phyloP scores from a whole-genome alignment of 129 eudicot species.

The Silybum marianum region DNA sequence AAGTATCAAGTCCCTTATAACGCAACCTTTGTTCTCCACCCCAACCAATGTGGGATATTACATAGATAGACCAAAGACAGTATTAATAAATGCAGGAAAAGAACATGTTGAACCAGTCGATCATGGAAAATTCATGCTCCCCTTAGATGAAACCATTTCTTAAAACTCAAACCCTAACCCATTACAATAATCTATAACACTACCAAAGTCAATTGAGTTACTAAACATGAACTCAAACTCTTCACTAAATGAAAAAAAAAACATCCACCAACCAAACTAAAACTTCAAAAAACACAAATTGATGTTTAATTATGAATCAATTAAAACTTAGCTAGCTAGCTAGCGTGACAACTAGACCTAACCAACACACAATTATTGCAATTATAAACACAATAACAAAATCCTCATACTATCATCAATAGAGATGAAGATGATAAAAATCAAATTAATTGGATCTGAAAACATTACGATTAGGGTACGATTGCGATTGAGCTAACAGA shows the following conservation, averaged over 20 bases:
- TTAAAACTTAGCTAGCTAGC: not conserved
- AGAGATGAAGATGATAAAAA: not conserved
- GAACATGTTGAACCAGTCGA: too few relatives aligned
- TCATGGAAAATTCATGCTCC: too few relatives aligned
- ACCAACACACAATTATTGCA: constrained; percentile 17
- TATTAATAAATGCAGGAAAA: too few relatives aligned
- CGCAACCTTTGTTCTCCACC: too few relatives aligned
- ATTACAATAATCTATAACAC: not conserved
- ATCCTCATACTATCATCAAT: not conserved
- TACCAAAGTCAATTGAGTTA: not conserved
- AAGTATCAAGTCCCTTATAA: too few relatives aligned
- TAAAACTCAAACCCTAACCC: not conserved
- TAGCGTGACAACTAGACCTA: constrained; percentile 1
- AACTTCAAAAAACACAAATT: not conserved
- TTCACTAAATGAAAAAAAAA: not conserved
- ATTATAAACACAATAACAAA: not conserved
- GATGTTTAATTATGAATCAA: constrained; percentile 20
- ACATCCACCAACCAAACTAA: not conserved
- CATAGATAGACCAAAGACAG: too few relatives aligned
- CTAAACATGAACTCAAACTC: not conserved
- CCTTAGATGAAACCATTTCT: not conserved
- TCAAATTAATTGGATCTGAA: constrained; percentile 25
- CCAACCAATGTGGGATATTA: too few relatives aligned
- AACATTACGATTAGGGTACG: constrained; percentile 7
- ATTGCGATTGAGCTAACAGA: constrained; percentile 7